A percentile compares a stretch with the other conserved stretches of the same genome.
These are phyloP conservation scores for Glonium stellatum DNA, from an alignment of 495 filamentous ascomycete species.

Conservation along the genomic window DNA sequence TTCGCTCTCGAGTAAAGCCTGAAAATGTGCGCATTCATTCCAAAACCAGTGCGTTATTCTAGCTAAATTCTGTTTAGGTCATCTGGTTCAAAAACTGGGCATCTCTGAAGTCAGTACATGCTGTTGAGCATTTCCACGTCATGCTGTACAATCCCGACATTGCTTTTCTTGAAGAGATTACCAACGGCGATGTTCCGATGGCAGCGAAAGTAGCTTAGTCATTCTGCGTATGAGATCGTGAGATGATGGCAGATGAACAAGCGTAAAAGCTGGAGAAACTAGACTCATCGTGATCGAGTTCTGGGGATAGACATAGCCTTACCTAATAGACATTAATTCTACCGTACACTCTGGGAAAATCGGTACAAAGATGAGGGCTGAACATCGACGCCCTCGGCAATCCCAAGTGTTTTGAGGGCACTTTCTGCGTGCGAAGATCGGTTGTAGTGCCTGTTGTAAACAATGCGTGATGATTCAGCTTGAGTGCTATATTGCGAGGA, in stretches of 20 bases:
- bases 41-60: neutral
- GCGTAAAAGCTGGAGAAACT: too few species aligned
- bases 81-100: constrained; percentile 91
- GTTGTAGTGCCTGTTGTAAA: too few species aligned
- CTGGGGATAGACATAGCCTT: too few species aligned
- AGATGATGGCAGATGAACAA: neutral
- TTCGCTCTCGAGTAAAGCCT: constrained; percentile 43
- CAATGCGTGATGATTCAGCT: too few species aligned
- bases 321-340: too few species aligned
- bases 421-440: too few species aligned
- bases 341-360: too few species aligned
- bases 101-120: constrained; percentile 68
- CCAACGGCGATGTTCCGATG: constrained; percentile 62
- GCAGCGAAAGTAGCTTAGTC: constrained; percentile 18
- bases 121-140: constrained; percentile 94
- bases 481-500: too few species aligned
- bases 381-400: too few species aligned
- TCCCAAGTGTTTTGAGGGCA: too few species aligned
- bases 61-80: constrained; percentile 42
- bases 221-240: neutral
- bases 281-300: too few species aligned
- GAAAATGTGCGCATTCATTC: constrained; percentile 37
- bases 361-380: too few species aligned
- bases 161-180: constrained; percentile 63
- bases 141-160: constrained; percentile 72